Percentiles rank a stretch among this genome's conserved stretches.
Evolutionary conservation across 2,329 filamentous ascomycete genomes (phyloP).

Genomic region (Hirsutella thompsonii): DNA sequence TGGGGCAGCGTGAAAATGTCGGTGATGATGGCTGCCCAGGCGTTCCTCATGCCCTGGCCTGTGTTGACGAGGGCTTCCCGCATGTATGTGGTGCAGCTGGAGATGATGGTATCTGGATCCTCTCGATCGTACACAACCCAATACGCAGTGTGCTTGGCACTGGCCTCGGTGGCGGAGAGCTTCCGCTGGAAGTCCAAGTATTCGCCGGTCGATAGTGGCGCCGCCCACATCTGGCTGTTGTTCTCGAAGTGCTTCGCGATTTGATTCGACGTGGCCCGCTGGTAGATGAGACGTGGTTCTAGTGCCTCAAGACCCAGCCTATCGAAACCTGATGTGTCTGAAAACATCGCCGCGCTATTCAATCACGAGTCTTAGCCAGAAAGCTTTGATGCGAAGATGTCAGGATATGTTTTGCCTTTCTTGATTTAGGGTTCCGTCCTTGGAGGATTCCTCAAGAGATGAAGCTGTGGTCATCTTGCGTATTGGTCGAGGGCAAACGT

Average conservation of each 20-base stretch:
- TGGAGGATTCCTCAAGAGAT: too few relatives aligned
- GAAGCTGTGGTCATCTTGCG: too few relatives aligned
- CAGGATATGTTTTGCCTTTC: too few relatives aligned
- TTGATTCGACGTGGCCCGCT: conserved; percentile 5
- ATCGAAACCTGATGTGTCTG: background rate
- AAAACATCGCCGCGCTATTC: too few relatives aligned
- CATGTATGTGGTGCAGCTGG: conserved; percentile 19
- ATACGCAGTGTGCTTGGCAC: conserved; percentile 6
- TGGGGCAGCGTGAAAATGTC: conserved; percentile 22
- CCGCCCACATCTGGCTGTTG: conserved; percentile 8
- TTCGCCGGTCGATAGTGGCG: conserved; percentile 5
- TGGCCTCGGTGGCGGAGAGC: conserved; percentile 3
- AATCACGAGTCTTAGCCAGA: too few relatives aligned
- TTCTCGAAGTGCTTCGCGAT: conserved; percentile 9
- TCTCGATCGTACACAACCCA: conserved; percentile 17
- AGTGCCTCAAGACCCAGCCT: background rate
- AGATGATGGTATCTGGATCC: conserved; percentile 16
- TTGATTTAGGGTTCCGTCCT: too few relatives aligned
- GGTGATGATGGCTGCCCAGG: conserved; percentile 18
- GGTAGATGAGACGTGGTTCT: conserved; percentile 5
- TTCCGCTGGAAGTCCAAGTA: conserved; percentile 8
- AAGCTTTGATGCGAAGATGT: too few relatives aligned
- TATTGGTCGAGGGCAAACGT: too few relatives aligned
- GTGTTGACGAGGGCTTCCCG: conserved; percentile 8
- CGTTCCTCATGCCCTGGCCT: conserved; percentile 10